phyloP scores from a whole-genome alignment of 495 filamentous ascomycete genomes.

The Podospora appendiculata region DNA sequence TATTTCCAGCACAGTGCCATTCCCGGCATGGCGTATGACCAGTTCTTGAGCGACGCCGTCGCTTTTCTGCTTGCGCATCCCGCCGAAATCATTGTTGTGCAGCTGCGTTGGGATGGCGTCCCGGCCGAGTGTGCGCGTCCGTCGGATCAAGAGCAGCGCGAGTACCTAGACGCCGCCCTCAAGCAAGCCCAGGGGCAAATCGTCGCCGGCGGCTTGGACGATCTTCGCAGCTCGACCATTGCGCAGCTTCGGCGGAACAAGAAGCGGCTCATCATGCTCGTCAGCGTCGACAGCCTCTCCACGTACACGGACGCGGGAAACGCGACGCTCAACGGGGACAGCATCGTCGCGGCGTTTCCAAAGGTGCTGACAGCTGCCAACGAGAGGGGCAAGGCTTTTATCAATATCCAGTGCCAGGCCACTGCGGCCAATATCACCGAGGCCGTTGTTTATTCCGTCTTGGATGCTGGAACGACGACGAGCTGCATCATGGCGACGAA shows the following conservation, averaged over 20 bases:
- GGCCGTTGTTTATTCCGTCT: constrained; percentile 37
- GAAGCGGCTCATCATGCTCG: constrained; percentile 42
- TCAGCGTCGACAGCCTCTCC: constrained; percentile 34
- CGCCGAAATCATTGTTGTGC: constrained; percentile 43
- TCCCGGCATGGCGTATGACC: constrained; percentile 44
- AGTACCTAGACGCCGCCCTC: constrained; percentile 33
- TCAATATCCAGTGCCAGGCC: constrained; percentile 47
- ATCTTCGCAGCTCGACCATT: constrained; percentile 30
- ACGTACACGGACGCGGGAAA: constrained; percentile 47
- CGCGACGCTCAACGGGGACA: constrained; percentile 40
- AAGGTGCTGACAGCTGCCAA: constrained; percentile 26
- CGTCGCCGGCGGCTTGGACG: constrained; percentile 24
- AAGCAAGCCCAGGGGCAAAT: constrained; percentile 19
- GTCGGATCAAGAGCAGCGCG: constrained; percentile 31
- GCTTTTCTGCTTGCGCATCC: constrained; percentile 35
- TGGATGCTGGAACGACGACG: constrained; percentile 33
- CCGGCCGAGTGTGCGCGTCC: constrained; percentile 36
- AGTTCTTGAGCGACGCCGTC: constrained; percentile 38
- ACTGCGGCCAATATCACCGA: constrained; percentile 44
- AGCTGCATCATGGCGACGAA: constrained; percentile 43
- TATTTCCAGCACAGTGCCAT: constrained; percentile 50
- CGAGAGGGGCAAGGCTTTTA: constrained; percentile 32
- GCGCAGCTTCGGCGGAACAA: constrained; percentile 28
- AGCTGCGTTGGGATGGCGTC: constrained; percentile 48
- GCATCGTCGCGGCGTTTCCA: constrained; percentile 36